Conservation (phyloP, 345 rosid species). For the Eucalyptus urophylla region DNA sequence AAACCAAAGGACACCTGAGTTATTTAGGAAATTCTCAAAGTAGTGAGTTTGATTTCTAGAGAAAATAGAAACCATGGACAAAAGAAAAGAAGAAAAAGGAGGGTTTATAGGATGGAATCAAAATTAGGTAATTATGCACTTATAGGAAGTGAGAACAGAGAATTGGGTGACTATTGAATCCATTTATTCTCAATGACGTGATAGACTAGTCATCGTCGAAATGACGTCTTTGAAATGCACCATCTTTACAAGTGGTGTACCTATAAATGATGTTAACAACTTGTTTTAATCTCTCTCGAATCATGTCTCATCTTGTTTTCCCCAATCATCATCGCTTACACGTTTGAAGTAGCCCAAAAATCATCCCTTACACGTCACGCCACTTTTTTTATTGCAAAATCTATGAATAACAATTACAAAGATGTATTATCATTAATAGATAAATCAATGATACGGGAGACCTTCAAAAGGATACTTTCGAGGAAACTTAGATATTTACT, state of each 20-base stretch:
- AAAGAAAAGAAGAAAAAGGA: neutral
- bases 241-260: neutral
- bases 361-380: neutral
- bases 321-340: neutral
- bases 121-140: neutral
- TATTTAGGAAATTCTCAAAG: neutral
- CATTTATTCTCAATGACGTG: neutral
- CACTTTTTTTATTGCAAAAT: neutral
- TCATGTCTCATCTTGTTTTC: neutral
- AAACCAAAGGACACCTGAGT: neutral
- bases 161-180: neutral
- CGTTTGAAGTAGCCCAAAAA: neutral
- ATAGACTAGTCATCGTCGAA: neutral
- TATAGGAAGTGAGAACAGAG: neutral
- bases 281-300: neutral
- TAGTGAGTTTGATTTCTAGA: neutral
- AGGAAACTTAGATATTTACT: neutral
- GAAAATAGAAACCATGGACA: neutral
- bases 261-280: neutral
- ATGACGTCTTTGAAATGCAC: neutral
- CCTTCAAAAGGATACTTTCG: neutral
- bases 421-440: neutral
- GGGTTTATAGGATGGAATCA: neutral
- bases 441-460: neutral
- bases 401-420: neutral